These are phyloP conservation scores for Vigna nakashimae DNA, from an alignment of 306 rosid genomes.

Conservation along the genomic window DNA sequence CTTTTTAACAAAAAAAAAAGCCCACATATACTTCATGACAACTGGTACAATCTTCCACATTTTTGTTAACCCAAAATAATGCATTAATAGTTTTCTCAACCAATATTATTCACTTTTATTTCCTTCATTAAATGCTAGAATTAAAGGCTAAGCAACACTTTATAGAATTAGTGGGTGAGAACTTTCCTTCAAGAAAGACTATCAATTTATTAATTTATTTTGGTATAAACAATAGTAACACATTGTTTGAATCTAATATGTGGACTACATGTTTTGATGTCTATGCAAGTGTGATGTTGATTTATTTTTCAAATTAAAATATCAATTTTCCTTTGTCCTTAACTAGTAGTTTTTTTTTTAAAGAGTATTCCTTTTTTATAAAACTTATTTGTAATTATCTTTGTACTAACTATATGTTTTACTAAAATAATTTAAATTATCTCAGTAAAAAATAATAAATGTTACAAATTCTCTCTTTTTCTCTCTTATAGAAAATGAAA, in stretches of 20 bases:
- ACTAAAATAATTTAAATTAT: too few relatives aligned
- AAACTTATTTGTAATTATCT: too few relatives aligned
- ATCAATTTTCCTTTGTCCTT: too few relatives aligned
- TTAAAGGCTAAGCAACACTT: constrained; percentile 34
- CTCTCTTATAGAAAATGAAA: too few relatives aligned
- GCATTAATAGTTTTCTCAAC: constrained; percentile 36
- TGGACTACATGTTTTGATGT: neutral
- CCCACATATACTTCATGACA: neutral
- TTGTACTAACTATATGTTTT: too few relatives aligned
- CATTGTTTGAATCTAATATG: neutral
- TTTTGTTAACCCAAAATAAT: neutral
- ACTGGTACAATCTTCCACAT: neutral
- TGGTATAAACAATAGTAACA: neutral
- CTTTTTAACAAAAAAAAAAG: too few relatives aligned
- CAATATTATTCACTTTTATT: constrained; percentile 34
- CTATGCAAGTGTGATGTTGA: neutral
- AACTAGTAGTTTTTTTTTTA: too few relatives aligned
- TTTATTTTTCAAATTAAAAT: neutral
- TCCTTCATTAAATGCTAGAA: constrained; percentile 48
- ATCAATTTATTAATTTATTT: neutral
- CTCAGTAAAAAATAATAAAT: too few relatives aligned
- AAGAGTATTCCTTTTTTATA: too few relatives aligned
- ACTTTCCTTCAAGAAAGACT: neutral
- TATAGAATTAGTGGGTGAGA: constrained; percentile 48
- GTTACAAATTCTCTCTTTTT: too few relatives aligned